Conservation (phyloP, 139 green algal genomes). For the Medakamo hakoo region DNA sequence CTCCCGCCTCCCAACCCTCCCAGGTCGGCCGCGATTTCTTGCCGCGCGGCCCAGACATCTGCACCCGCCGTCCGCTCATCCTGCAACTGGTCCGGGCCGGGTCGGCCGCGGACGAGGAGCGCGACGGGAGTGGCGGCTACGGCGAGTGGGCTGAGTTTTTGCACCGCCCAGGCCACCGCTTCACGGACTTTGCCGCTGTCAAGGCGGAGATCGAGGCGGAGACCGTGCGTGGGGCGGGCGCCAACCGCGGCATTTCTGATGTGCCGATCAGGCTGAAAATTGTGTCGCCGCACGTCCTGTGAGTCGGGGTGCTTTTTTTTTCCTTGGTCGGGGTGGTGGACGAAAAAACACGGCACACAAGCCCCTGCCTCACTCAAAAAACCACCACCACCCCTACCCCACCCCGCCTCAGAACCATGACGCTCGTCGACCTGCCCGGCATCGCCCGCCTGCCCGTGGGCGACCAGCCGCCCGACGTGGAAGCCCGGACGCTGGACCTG, state of each 20-base stretch:
- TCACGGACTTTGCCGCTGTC: slow-evolving; percentile 80
- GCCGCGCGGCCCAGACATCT: slow-evolving; percentile 78
- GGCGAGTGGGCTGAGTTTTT: slow-evolving; percentile 95
- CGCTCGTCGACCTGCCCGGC: slow-evolving; percentile 92
- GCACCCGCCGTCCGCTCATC: slow-evolving; percentile 77
- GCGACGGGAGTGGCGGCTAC: slow-evolving; percentile 5
- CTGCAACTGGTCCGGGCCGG: slow-evolving; percentile 61
- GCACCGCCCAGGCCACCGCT: slow-evolving; percentile 58
- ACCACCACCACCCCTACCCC: too few relatives aligned
- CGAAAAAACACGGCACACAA: not conserved
- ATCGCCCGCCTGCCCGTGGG: slow-evolving; percentile 93
- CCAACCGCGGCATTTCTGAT: slow-evolving; percentile 83
- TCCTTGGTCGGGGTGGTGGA: not conserved
- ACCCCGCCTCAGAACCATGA: slow-evolving; percentile 74
- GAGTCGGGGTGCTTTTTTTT: slow-evolving; percentile 10
- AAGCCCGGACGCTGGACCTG: slow-evolving; percentile 71
- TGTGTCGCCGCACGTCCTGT: slow-evolving; percentile 78
- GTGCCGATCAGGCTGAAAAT: slow-evolving; percentile 93
- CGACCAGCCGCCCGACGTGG: slow-evolving; percentile 92
- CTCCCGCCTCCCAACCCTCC: not conserved
- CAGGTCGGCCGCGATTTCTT: slow-evolving; percentile 89
- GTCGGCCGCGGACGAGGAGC: slow-evolving; percentile 4
- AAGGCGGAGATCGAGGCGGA: slow-evolving; percentile 80
- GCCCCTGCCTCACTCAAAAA: not conserved
- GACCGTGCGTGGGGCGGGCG: slow-evolving; percentile 72